Percentiles rank a stretch among this genome's conserved stretches.
These are phyloP conservation scores for Dictyostelium firmibasis DNA, from an alignment of 78 protist genomes.

Conservation along the genomic window DNA sequence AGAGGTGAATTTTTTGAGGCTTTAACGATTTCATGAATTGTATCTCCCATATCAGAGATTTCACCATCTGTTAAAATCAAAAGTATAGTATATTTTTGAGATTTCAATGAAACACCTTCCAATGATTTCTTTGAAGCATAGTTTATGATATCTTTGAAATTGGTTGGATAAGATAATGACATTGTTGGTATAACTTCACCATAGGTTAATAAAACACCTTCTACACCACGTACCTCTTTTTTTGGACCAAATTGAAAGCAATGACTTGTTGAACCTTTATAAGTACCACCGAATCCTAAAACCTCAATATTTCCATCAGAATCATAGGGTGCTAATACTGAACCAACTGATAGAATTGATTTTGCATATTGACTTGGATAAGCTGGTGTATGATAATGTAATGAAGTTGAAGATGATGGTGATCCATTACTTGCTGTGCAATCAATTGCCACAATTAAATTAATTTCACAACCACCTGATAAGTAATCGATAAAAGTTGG, in stretches of 20 bases:
- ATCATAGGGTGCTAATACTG: constrained; percentile 35
- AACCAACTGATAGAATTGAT: neutral
- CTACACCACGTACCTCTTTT: constrained; percentile 6
- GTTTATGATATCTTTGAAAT: constrained; percentile 65
- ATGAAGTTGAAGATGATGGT: constrained; percentile 44
- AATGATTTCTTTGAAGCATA: neutral
- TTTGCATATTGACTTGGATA: neutral
- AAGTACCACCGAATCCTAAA: constrained; percentile 89
- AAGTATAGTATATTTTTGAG: constrained; percentile 77
- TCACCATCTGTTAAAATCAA: constrained; percentile 89
- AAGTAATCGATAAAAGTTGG: constrained; percentile 81
- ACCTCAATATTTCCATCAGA: constrained; percentile 51
- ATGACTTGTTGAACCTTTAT: constrained; percentile 36
- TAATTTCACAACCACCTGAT: constrained; percentile 76
- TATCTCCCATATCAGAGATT: constrained; percentile 84
- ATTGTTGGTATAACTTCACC: neutral
- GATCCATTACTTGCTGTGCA: constrained; percentile 89
- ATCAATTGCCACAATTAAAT: constrained; percentile 88
- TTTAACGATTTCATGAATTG: constrained; percentile 16
- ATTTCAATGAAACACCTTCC: neutral
- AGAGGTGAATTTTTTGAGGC: constrained; percentile 79
- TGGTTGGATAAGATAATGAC: constrained; percentile 68
- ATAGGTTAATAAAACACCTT: constrained; percentile 58
- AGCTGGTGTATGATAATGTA: constrained; percentile 80
- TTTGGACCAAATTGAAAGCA: constrained; percentile 21